Base-by-base conservation (phyloP, 2,329 filamentous ascomycete species). In the Westerdykella aurantiaca region DNA sequence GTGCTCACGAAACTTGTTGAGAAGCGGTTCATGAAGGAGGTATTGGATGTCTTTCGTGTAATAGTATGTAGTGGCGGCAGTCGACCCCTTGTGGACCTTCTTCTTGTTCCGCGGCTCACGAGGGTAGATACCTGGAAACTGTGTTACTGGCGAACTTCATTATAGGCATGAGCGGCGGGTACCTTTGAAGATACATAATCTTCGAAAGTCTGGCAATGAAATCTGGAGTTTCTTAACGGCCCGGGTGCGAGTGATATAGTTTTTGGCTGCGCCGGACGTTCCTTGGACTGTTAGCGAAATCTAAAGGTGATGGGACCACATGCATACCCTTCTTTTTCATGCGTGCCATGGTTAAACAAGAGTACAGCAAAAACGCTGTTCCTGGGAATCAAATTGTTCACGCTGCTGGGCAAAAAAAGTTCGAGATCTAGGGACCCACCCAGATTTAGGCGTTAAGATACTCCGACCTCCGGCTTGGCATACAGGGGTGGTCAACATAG, bases 111-210 rank as follows among this genome's bases (percentile, higher is more conserved):
- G 82, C 52, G 93, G 93, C 76, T 98, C 93, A 63, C 93, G 86
- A 54, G 93, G 93, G 72, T 96, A 98, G 69, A 98, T 97, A 60
- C 90, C 77, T 79, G 43, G 22, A 22, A 6, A n/a, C 4, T 14
- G 6, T 16, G 38, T 18, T 31, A n/a, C 6, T 23, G 5, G 13
- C 22, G 25, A 21, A 21, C 10, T 31, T 18, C n/a, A 13, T 34
- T 12, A 35, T 18, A 42, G 2, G 5, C 10, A 5, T 37, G 31
- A 18, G 18, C n/a, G 22, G n/a, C 22, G 21, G 5, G 17, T 62
- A 77, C 79, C 93, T 77, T 97, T 97, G 85, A 95, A 98, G 70
- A 98, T 98, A 75, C 93, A 98, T 67, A 98, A 79, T 73, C 95
- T 86, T 72, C 93, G 85, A 74, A 98, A 98, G 73, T 98, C 93